Evolutionary conservation across 176 grass and related monocot species (phyloP).

Genomic region (Avena sativa): DNA sequence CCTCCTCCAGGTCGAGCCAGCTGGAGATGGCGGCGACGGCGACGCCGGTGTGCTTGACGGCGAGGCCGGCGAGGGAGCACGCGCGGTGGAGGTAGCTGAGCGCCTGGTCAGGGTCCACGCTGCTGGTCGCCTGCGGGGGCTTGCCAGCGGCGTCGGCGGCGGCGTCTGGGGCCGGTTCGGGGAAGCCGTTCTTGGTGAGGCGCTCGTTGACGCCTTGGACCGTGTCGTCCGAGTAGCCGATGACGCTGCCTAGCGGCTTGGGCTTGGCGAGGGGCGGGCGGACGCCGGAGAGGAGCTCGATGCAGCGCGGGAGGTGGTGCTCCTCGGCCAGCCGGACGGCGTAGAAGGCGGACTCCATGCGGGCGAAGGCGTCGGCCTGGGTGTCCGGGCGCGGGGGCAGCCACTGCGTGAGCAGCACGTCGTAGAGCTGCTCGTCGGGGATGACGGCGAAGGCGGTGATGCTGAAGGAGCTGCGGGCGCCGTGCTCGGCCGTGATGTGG

Average conservation of each 20-base stretch:
- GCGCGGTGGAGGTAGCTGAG: background rate
- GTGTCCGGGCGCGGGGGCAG: background rate
- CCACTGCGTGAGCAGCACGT: background rate
- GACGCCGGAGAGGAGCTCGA: background rate
- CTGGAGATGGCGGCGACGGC: background rate
- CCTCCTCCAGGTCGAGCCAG: background rate
- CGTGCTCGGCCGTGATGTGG: background rate
- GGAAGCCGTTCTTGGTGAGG: background rate
- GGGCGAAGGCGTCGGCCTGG: background rate
- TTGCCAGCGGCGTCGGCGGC: background rate
- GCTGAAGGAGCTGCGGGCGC: background rate
- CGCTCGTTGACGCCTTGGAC: background rate
- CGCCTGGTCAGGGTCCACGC: background rate
- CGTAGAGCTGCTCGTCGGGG: background rate
- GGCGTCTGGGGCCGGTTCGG: background rate
- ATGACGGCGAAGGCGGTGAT: background rate
- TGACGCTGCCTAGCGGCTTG: background rate
- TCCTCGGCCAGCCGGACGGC: background rate
- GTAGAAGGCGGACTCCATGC: conserved; percentile 3
- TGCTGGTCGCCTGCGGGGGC: background rate
- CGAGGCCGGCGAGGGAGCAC: background rate
- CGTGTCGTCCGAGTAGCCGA: background rate
- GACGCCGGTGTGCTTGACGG: background rate
- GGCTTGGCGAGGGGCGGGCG: background rate
- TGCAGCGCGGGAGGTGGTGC: background rate